phyloP scores from a whole-genome alignment of 2,329 filamentous ascomycete species.

The Botryosphaeria agaves region DNA sequence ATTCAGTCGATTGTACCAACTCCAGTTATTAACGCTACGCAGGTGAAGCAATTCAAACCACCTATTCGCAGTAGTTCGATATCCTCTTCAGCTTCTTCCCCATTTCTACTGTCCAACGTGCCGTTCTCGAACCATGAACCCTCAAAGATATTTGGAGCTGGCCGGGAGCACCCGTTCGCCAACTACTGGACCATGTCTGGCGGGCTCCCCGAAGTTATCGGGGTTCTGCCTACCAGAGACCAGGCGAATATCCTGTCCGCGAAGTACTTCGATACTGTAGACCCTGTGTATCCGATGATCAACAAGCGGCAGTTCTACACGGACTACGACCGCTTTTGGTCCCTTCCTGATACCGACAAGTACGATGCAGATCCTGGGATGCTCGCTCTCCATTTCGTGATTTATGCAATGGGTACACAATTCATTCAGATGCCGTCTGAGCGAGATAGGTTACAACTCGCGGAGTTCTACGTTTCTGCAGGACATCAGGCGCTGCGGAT shows the following conservation, averaged over 20 bases:
- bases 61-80: slow-evolving; percentile 6
- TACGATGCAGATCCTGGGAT: slow-evolving; percentile 47
- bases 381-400: slow-evolving; percentile 56
- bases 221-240: slow-evolving; percentile 55
- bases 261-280: slow-evolving; percentile 43
- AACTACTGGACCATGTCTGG: slow-evolving; percentile 73
- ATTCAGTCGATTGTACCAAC: no score
- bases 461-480: slow-evolving; percentile 68
- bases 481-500: slow-evolving; percentile 62
- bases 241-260: slow-evolving; percentile 53
- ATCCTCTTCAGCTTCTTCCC: slow-evolving; percentile 24
- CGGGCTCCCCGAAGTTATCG: slow-evolving; percentile 56
- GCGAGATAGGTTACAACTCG: slow-evolving; percentile 52
- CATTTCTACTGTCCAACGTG: slow-evolving; percentile 50
- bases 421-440: slow-evolving; percentile 45
- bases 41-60: no score
- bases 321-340: slow-evolving; percentile 68
- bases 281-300: slow-evolving; percentile 68
- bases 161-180: slow-evolving; percentile 60
- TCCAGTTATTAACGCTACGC: no score
- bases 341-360: slow-evolving; percentile 38
- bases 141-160: slow-evolving; percentile 67
- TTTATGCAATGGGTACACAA: slow-evolving; percentile 63
- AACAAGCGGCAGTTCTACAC: slow-evolving; percentile 58
- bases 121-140: slow-evolving; percentile 53